These are phyloP conservation scores for Moricandia arvensis DNA, from an alignment of 345 rosid species.

Conservation along the genomic window DNA sequence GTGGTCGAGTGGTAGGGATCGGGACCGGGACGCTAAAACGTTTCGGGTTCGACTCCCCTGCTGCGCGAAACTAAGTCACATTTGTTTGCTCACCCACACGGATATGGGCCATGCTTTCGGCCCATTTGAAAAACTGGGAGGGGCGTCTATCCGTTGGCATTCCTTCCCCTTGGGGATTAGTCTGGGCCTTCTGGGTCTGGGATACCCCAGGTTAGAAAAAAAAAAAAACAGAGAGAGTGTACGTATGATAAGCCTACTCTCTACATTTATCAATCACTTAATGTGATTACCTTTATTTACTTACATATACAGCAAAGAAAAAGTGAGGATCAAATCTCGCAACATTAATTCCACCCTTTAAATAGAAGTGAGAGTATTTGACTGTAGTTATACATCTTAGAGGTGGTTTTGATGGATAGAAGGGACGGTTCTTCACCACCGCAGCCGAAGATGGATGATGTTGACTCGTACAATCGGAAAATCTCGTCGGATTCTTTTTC, in stretches of 20 bases:
- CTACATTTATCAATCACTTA: slow-evolving; percentile 16
- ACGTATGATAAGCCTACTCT: slow-evolving; percentile 13
- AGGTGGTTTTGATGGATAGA: slow-evolving; percentile 24
- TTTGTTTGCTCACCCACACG: too few relatives aligned
- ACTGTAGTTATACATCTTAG: slow-evolving; percentile 1
- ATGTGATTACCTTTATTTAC: slow-evolving; percentile 13
- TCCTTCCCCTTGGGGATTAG: too few relatives aligned
- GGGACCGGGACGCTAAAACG: too few relatives aligned
- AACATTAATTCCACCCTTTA: slow-evolving; percentile 8
- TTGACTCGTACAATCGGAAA: slow-evolving; percentile 6
- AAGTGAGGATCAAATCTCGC: slow-evolving; percentile 14
- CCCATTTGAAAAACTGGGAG: too few relatives aligned
- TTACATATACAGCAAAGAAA: neutral
- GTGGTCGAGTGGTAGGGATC: too few relatives aligned
- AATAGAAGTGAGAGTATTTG: slow-evolving; percentile 12
- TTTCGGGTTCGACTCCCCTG: too few relatives aligned
- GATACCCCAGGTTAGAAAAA: too few relatives aligned
- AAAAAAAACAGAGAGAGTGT: too few relatives aligned
- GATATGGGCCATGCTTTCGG: too few relatives aligned
- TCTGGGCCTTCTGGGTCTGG: too few relatives aligned
- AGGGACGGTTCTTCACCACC: slow-evolving; percentile 3
- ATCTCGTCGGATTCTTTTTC: slow-evolving; percentile 7
- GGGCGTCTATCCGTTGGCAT: too few relatives aligned
- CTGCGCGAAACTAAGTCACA: too few relatives aligned
- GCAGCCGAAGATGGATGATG: slow-evolving; percentile 11